Evolutionary conservation across 1,284 basidiomycete species (phyloP), one percentile per base, ranked within the genome.

Genomic region (Cerioporus squamosus): DNA sequence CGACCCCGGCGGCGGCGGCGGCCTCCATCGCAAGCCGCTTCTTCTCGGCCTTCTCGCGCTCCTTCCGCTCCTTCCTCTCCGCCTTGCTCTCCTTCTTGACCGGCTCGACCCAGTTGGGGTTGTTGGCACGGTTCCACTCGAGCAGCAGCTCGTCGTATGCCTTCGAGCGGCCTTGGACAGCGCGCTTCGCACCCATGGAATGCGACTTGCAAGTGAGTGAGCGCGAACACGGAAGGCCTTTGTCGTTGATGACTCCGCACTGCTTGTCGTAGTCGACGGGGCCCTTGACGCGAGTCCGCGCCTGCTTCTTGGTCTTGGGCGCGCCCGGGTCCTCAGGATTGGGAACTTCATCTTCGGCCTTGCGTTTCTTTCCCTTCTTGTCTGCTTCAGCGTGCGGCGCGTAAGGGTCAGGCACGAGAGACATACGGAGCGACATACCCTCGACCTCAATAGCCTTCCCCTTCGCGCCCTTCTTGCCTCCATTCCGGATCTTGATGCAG

Each of bases 151-250:
- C 89, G 69, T 98, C 96, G 73, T 95, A 99, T 2, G 79, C 75
- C 49, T 90, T 85, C 0, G 93, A 93, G 9, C 97, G 91, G 29
- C 95, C 95, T 64, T 86, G 83, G 0, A 99, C 95, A 7, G 93
- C 85, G 20, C 97, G 91, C 74, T 99, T 99, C 24, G 95, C 93
- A 31, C 95, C 95, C 91, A 99, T 97, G 1, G 94, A 92, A 72
- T 99, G 97, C 4, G 97, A 95, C 76, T 99, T 99, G 82, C 97
- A 99, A 0, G 97, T 98, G 38, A 99, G 83, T 14, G 94, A 95
- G 42, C 97, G 93, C n/a, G 95, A 94, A 73, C 97, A 99, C 0
- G 94, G 95, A 10, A 95, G 79, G 45, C 85, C 85, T 73, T 98
- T 98, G 77, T 98, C 96, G 77, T 97, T 98, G 74, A 98, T 96